Evolutionary conservation across 2,329 filamentous ascomycete genomes (phyloP), one percentile per base, ranked within the genome.

Genomic region (Aspergillus tubingensis): DNA sequence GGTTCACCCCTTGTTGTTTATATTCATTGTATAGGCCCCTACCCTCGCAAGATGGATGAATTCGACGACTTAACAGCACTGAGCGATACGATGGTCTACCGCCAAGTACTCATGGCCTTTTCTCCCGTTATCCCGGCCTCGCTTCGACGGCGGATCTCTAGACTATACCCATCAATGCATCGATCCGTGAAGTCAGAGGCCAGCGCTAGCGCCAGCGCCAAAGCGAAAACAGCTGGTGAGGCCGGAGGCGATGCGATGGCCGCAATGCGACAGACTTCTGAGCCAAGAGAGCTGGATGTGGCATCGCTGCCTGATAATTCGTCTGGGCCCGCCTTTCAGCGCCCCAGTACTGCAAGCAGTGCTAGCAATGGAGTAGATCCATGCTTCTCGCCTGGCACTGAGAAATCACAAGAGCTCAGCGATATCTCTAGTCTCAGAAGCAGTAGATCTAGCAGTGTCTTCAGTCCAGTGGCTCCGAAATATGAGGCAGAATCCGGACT

Each of bases 401-500:
- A 66, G 10, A 65, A 65, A 21, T 64, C 65, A 1, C 67, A 68
- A 7, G 66, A 67, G n/a, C 67, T 62, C 8, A 65, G 66, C 58
- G 67, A 69, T 30, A 47, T 66, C 36, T 54, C 65, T 36, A 58
- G 54, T 6, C 59, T 68, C 19, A 62, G 65, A 8, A 65, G 68
- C 17, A 50, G 50, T 43, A 57, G 38, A 36, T 53, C 27, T 60
- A 63, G 13, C 49, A 65, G 50, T 64, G 49, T 48, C 41, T 58
- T n/a, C 57, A 30, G 13, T 8, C 17, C 43, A 50, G 63, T 41
- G 54, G 62, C 36, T 44, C 53, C 62, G 5, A 68, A 69, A 36
- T 74, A 74, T 54, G 74, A 76, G 57, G 63, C 59, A 6, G 66
- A 66, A 15, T 75, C 74, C 0, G 74, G 74, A 1, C 43, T 76